phyloP scores from a whole-genome alignment of 1,284 basidiomycete genomes.

The Papiliotrema nemorosa region DNA sequence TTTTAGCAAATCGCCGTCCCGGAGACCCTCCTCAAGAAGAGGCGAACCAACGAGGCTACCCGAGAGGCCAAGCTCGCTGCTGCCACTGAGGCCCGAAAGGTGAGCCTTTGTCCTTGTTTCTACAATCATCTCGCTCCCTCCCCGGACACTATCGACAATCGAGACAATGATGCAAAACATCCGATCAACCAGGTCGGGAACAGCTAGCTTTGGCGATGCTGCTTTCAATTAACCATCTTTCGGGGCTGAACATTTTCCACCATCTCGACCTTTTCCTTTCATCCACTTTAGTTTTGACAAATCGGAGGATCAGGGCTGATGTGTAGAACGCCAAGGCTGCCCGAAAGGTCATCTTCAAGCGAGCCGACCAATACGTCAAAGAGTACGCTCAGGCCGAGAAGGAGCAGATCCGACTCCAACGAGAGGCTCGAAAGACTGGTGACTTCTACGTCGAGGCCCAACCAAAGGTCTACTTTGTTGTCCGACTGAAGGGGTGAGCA shows the following conservation, averaged over 20 bases:
- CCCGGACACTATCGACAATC: not conserved
- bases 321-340: constrained; percentile 78
- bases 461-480: constrained; percentile 96
- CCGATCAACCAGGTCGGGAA: constrained; percentile 45
- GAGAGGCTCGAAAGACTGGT: constrained; percentile 84
- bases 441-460: constrained; percentile 98
- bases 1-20: constrained; percentile 71
- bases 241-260: constrained; percentile 68
- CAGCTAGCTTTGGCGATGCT: constrained; percentile 59
- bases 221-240: constrained; percentile 93
- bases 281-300: not conserved
- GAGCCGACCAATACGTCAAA: constrained; percentile 97
- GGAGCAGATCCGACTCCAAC: constrained; percentile 95
- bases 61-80: constrained; percentile 91
- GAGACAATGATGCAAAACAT: constrained; percentile 73
- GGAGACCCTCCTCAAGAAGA: constrained; percentile 98
- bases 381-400: constrained; percentile 90
- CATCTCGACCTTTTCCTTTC: constrained; percentile 8
- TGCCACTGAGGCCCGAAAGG: constrained; percentile 86
- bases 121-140: not conserved
- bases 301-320: constrained; percentile 11
- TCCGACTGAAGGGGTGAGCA: constrained; percentile 87
- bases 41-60: constrained; percentile 96
- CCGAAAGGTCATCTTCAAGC: constrained; percentile 99
- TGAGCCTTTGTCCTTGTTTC: constrained; percentile 52